Evolutionary conservation across 306 rosid genomes (phyloP).

Genomic region (Cucumis sativus): DNA sequence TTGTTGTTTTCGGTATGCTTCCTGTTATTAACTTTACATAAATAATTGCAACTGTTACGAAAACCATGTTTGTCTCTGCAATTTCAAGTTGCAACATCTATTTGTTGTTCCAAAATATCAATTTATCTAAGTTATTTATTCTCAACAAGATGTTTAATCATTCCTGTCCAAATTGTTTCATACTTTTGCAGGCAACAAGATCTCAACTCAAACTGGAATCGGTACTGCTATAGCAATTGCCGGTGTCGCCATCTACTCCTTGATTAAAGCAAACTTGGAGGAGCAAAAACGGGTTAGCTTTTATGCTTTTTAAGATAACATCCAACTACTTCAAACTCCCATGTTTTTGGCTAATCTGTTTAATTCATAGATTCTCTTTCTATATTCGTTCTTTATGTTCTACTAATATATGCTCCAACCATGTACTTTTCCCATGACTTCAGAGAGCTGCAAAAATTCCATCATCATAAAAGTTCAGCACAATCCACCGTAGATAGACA

Average conservation of each 20-base stretch:
- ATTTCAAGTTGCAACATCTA: neutral
- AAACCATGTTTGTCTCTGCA: neutral
- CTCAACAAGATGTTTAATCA: neutral
- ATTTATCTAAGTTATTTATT: neutral
- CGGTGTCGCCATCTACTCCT: conserved; percentile 65
- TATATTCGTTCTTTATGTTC: conserved; percentile 5
- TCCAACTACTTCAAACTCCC: neutral
- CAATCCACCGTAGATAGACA: neutral
- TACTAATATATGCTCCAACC: neutral
- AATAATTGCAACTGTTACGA: neutral
- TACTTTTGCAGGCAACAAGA: conserved; percentile 41
- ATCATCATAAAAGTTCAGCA: neutral
- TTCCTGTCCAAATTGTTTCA: neutral
- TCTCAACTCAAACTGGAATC: conserved; percentile 64
- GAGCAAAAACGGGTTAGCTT: conserved; percentile 43
- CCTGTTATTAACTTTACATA: too few relatives aligned
- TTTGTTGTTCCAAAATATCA: neutral
- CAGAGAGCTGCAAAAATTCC: conserved; percentile 49
- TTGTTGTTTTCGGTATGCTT: conserved; percentile 52
- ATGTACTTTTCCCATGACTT: neutral
- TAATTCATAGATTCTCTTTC: neutral
- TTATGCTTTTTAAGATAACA: neutral
- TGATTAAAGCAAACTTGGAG: conserved; percentile 61
- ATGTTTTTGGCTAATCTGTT: neutral
- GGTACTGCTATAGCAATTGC: conserved; percentile 67